phyloP scores from a whole-genome alignment of 441 rosid genomes.

The Melastoma candidum region DNA sequence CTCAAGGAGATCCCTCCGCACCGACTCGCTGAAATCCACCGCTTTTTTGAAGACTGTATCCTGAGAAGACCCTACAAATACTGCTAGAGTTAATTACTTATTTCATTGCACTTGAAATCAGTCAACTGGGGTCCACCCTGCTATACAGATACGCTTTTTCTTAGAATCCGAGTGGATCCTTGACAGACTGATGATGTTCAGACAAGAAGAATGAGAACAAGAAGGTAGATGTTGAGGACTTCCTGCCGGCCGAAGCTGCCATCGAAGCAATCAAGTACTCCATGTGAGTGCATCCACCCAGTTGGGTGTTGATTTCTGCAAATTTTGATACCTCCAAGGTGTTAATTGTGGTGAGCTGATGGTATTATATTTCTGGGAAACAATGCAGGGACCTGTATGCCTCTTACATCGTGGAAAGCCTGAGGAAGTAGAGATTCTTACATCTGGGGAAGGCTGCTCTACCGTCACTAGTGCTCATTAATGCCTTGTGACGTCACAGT shows the following conservation, averaged over 20 bases:
- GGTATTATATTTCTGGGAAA: not conserved
- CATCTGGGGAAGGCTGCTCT: no score
- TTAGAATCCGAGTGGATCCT: not conserved
- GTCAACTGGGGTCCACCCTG: not conserved
- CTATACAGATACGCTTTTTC: not conserved
- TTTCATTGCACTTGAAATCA: not conserved
- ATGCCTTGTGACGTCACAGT: no score
- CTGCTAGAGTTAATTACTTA: not conserved
- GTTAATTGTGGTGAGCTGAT: not conserved
- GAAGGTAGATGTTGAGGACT: slow-evolving; percentile 12
- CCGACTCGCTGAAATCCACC: slow-evolving; percentile 15
- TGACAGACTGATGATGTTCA: not conserved
- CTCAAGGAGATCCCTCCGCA: slow-evolving; percentile 12
- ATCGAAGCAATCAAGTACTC: slow-evolving; percentile 7
- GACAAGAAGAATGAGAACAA: slow-evolving; percentile 16
- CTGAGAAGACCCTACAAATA: not conserved
- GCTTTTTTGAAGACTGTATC: slow-evolving; percentile 15
- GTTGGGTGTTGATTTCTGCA: not conserved
- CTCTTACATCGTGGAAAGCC: slow-evolving; percentile 13
- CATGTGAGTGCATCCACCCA: slow-evolving; percentile 4
- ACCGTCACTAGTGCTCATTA: no score
- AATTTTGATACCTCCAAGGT: not conserved
- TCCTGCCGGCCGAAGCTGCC: slow-evolving; percentile 6
- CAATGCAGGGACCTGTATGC: slow-evolving; percentile 19
- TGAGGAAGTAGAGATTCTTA: slow-evolving; percentile 7